Evolutionary conservation across 2,329 filamentous ascomycete genomes (phyloP).

Genomic region (Claviceps arundinis): DNA sequence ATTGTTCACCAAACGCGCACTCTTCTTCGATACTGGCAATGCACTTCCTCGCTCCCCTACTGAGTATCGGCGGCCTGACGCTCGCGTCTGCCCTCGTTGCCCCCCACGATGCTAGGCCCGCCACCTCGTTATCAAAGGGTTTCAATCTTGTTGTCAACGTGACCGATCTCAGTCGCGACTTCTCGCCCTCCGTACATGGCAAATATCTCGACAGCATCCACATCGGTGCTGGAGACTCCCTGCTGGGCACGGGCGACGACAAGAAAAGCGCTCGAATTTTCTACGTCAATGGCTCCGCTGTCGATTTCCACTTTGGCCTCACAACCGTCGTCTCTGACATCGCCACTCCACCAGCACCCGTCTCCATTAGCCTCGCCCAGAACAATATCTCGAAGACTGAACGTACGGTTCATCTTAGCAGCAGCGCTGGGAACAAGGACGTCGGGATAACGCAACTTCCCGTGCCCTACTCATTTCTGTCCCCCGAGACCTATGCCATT

Average conservation of each 20-base stretch:
- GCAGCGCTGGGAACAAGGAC: conserved; percentile 9
- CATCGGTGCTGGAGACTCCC: conserved; percentile 26
- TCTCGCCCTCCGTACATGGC: conserved; percentile 27
- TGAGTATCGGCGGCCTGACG: conserved; percentile 14
- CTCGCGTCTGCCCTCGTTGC: conserved; percentile 11
- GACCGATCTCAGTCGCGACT: conserved; percentile 25
- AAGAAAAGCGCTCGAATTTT: conserved; percentile 21
- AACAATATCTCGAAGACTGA: not conserved
- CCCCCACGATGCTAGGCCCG: conserved; percentile 4
- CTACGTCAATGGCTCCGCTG: conserved; percentile 35
- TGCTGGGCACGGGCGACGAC: conserved; percentile 21
- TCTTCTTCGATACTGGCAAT: not conserved
- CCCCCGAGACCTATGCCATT: conserved; percentile 25
- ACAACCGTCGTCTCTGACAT: conserved; percentile 1
- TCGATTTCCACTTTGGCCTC: conserved; percentile 15
- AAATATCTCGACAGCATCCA: conserved; percentile 28
- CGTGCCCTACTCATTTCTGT: conserved; percentile 14
- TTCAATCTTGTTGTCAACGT: conserved; percentile 33
- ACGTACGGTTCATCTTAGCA: not conserved
- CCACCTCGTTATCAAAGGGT: conserved; percentile 9
- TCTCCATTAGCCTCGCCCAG: not conserved
- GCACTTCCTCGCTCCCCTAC: not conserved
- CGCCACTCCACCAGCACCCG: conserved; percentile 12
- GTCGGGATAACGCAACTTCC: conserved; percentile 18
- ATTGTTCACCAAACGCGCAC: not conserved